A percentile compares a stretch with the other conserved stretches of the same genome.
Evolutionary conservation across 1,284 basidiomycete genomes (phyloP).

Genomic region (Boletellus sp.): DNA sequence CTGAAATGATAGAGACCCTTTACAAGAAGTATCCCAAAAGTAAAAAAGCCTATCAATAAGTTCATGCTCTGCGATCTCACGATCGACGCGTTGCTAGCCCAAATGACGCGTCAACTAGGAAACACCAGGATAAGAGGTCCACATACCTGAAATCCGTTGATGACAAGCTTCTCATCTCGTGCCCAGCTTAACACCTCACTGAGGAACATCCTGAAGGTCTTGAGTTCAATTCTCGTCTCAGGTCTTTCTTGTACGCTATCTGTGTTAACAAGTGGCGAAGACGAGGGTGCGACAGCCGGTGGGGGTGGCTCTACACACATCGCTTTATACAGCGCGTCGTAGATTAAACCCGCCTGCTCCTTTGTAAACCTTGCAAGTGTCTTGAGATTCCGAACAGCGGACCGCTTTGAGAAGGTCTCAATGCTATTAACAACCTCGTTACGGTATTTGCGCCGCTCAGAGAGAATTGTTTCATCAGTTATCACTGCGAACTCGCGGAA

Average conservation of each 20-base stretch:
- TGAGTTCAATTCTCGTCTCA: slow-evolving; percentile 85
- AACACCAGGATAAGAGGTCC: neutral
- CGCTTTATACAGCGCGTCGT: slow-evolving; percentile 88
- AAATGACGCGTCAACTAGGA: slow-evolving; percentile 15
- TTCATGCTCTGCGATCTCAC: slow-evolving; percentile 80
- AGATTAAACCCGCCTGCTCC: slow-evolving; percentile 86
- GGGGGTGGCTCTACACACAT: slow-evolving; percentile 78
- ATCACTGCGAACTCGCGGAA: slow-evolving; percentile 98
- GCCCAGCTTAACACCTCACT: slow-evolving; percentile 97
- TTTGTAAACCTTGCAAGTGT: slow-evolving; percentile 82
- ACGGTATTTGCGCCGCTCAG: slow-evolving; percentile 84
- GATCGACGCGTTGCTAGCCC: slow-evolving; percentile 71
- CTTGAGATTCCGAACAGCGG: slow-evolving; percentile 87
- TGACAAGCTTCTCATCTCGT: slow-evolving; percentile 89
- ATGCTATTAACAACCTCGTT: slow-evolving; percentile 92
- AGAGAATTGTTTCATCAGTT: slow-evolving; percentile 91
- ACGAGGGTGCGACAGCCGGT: slow-evolving; percentile 42
- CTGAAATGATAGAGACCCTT: slow-evolving; percentile 84
- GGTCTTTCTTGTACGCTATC: slow-evolving; percentile 72
- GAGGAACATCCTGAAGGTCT: slow-evolving; percentile 88
- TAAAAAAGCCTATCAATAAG: slow-evolving; percentile 81
- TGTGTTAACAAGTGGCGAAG: slow-evolving; percentile 49
- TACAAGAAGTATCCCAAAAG: slow-evolving; percentile 83
- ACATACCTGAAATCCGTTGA: slow-evolving; percentile 84
- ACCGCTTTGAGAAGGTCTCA: slow-evolving; percentile 94